phyloP scores from a whole-genome alignment of 148 eudicot genomes.

The Agrostemma githago region DNA sequence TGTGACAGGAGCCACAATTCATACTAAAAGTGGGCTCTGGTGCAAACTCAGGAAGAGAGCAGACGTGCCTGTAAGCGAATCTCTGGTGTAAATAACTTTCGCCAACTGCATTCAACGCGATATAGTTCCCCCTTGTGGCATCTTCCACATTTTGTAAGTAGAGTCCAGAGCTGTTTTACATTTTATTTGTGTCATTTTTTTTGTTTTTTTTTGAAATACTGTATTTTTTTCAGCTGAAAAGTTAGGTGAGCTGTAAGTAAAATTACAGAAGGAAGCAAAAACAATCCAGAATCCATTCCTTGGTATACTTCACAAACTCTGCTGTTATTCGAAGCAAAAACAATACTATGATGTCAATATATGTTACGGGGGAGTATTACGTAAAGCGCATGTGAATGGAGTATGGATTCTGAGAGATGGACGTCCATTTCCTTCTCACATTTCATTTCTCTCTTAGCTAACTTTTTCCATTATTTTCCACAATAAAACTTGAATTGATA shows the following conservation, averaged over 20 bases:
- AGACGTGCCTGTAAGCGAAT: slow-evolving; percentile 3
- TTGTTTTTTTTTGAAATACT: not conserved
- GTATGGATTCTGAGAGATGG: no score
- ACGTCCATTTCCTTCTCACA: no score
- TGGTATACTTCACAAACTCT: no score
- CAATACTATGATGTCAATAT: no score
- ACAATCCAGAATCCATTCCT: not conserved
- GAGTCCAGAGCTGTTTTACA: not conserved
- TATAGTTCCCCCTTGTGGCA: not conserved
- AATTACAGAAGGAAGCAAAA: not conserved
- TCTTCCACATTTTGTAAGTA: not conserved
- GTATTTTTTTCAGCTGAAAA: not conserved
- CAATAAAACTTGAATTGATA: no score
- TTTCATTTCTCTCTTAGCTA: no score
- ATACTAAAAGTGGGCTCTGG: slow-evolving; percentile 87
- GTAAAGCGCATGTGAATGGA: no score
- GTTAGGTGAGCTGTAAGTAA: not conserved
- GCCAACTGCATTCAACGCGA: not conserved
- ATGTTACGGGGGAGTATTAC: no score
- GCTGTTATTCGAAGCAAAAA: no score
- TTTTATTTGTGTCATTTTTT: not conserved
- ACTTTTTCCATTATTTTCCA: no score
- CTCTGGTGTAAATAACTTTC: slow-evolving; percentile 4
- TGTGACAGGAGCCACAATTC: slow-evolving; percentile 94
- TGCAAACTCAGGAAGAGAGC: slow-evolving; percentile 73